Percentiles rank a stretch among this genome's conserved stretches.
Evolutionary conservation across 2,329 filamentous ascomycete genomes (phyloP).

Genomic region (Trichophyton verrucosum): DNA sequence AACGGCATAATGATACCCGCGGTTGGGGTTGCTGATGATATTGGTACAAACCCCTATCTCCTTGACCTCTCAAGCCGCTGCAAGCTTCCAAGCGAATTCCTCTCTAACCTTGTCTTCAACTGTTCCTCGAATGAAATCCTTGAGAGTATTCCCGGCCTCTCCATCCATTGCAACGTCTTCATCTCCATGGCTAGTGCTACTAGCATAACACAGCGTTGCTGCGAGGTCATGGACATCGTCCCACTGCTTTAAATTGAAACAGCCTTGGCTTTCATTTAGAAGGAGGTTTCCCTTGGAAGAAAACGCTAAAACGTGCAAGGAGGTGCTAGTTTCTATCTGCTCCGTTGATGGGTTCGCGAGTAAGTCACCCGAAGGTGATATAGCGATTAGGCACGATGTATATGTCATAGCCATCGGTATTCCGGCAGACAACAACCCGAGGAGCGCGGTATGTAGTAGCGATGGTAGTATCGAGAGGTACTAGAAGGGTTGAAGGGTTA

Average conservation of each 20-base stretch:
- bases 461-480: conserved; percentile 70
- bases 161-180: conserved; percentile 30
- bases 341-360: conserved; percentile 50
- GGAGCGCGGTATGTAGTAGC: conserved; percentile 64
- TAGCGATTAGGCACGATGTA: conserved; percentile 52
- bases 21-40: background rate
- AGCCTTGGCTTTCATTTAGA: conserved; percentile 68
- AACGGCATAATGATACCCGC: background rate
- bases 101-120: conserved; percentile 44
- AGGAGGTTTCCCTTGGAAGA: conserved; percentile 61
- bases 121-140: conserved; percentile 49
- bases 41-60: background rate
- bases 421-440: conserved; percentile 69
- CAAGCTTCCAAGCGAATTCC: conserved; percentile 29
- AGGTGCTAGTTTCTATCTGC: conserved; percentile 51
- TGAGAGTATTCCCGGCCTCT: conserved; percentile 31
- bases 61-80: conserved; percentile 20
- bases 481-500: conserved; percentile 30
- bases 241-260: conserved; percentile 66
- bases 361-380: conserved; percentile 36
- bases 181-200: conserved; percentile 44
- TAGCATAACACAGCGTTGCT: conserved; percentile 50
- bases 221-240: conserved; percentile 55
- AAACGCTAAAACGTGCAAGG: conserved; percentile 73
- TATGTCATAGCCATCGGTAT: conserved; percentile 66